Conservation (phyloP, 78 protist species). For the Protostelium mycophagum region DNA sequence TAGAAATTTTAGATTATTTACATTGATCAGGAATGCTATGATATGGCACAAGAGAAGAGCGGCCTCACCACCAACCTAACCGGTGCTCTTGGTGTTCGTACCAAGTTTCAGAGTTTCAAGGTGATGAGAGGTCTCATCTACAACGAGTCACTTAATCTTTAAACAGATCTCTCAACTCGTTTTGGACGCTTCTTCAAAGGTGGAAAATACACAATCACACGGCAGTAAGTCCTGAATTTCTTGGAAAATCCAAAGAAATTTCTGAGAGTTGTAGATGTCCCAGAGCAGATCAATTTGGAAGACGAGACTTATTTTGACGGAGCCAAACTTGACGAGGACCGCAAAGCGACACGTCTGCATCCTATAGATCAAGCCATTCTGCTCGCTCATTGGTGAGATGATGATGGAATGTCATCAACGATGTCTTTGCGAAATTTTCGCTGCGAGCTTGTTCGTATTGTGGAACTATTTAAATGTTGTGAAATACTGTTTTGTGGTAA, state of each 20-base stretch:
- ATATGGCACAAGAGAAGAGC: constrained; percentile 18
- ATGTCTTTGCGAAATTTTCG: no score
- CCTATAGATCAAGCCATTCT: constrained; percentile 52
- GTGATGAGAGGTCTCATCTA: no score
- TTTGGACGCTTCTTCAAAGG: constrained; percentile 19
- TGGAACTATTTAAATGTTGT: no score
- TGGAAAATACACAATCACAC: background rate
- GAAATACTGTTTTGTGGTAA: no score
- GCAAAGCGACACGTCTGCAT: constrained; percentile 7
- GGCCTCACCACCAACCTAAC: constrained; percentile 25
- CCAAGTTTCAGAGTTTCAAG: constrained; percentile 65
- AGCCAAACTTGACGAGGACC: constrained; percentile 17
- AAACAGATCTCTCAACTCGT: constrained; percentile 72
- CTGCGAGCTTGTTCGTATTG: no score
- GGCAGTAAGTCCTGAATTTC: no score
- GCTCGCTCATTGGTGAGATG: constrained; percentile 12
- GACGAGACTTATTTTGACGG: constrained; percentile 26
- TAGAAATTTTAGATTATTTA: no score
- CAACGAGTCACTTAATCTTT: no score
- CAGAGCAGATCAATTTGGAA: constrained; percentile 48
- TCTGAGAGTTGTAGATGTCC: constrained; percentile 10
- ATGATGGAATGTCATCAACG: no score
- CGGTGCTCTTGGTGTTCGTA: constrained; percentile 75
- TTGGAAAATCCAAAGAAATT: no score
- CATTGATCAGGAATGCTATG: background rate